Conservation (phyloP, 305 asterid species). For the Caryopteris hybrid region DNA sequence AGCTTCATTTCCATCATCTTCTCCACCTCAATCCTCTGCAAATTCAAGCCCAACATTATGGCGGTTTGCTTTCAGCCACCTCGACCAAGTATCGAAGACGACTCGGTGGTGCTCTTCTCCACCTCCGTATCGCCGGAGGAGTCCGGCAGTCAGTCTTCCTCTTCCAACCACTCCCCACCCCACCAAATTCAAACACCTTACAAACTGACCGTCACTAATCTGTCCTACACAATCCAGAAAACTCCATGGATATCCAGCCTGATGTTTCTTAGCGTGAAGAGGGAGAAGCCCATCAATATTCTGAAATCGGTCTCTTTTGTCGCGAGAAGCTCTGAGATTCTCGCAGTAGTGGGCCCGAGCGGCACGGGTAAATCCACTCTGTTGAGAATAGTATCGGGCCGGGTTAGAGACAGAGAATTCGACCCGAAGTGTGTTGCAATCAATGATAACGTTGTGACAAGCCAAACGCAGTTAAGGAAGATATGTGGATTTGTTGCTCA, state of each 20-base stretch:
- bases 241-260: constrained; percentile 23
- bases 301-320: constrained; percentile 68
- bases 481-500: constrained; percentile 85
- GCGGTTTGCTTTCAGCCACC: constrained; percentile 54
- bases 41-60: constrained; percentile 28
- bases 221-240: constrained; percentile 50
- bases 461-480: constrained; percentile 57
- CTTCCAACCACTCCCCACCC: constrained; percentile 57
- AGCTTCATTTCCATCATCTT: neutral
- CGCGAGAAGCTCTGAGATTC: constrained; percentile 65
- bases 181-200: constrained; percentile 34
- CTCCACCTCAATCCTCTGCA: neutral
- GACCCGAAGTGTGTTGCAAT: constrained; percentile 52
- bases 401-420: constrained; percentile 46
- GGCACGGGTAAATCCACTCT: constrained; percentile 88
- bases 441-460: constrained; percentile 33
- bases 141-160: constrained; percentile 52
- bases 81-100: constrained; percentile 47
- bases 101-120: constrained; percentile 63
- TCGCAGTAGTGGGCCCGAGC: constrained; percentile 83
- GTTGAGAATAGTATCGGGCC: constrained; percentile 57
- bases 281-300: constrained; percentile 35
- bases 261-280: constrained; percentile 12
- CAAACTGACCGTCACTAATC: constrained; percentile 47
- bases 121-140: constrained; percentile 58